Base-by-base conservation (phyloP, 2,329 filamentous ascomycete genomes). In the Paraphoma chrysanthemicola region DNA sequence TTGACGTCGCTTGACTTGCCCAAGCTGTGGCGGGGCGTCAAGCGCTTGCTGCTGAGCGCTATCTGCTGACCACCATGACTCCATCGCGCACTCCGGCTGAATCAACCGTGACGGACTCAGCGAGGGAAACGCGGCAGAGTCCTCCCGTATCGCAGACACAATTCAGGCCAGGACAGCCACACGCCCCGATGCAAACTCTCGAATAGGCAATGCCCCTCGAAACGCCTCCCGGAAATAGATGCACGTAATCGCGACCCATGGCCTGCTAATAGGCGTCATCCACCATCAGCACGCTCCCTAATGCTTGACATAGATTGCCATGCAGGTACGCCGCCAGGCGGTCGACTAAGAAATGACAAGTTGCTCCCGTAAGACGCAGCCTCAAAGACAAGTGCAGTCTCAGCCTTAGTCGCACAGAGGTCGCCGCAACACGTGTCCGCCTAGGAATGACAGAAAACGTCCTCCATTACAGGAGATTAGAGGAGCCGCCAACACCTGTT, bases 251-350 rank as follows among this genome's bases (percentile, higher is more conserved):
- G 49, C 48, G 50, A 41, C 9, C 48, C 44, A 42, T 42, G 31
- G 29, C 49, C 39, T 17, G 16, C 11, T n/a, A 42, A 42, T 42
- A 17, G 39, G 16, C n/a, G 11, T 16, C 39, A 17, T 14, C n/a
- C 39, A 42, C 49, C 44, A 47, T 48, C 33, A 51, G 49, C 47
- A 33, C 43, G 28, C 28, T 48, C 48, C 44, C 42, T 36, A 41
- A 44, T 44, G 42, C 48, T 28, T n/a, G 16, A 51, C 31, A 28
- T 38, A 44, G 41, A 41, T 16, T n/a, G 30, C 42, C 17, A 59
- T 57, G 64, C 66, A 68, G 62, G 64, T 64, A 68, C 64, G 51
- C 59, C 54, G 49, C 57, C 60, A 49, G 38, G 23, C 56, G 48
- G 31, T 43, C 57, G 55, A 48, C 55, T 39, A 23, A n/a, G 39